Conservation (phyloP, 2,329 filamentous ascomycete species). For the Neoarthrinium moseri region DNA sequence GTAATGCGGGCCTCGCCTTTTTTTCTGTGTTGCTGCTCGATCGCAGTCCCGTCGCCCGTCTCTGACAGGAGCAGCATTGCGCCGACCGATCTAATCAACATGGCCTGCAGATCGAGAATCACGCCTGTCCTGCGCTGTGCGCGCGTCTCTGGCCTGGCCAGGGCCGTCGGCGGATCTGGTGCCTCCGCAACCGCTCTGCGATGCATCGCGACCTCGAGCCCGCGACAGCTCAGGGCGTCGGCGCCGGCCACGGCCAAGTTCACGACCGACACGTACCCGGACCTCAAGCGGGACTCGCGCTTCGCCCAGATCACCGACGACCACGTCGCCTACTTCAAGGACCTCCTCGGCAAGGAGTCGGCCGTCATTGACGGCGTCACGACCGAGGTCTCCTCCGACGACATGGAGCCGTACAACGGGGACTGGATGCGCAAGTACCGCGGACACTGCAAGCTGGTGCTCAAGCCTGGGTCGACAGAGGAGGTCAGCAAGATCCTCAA, state of each 20-base stretch:
- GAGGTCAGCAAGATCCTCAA: slow-evolving; percentile 88
- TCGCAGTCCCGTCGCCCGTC: neutral
- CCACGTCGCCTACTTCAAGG: slow-evolving; percentile 80
- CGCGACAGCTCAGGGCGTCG: slow-evolving; percentile 25
- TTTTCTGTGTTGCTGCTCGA: too few relatives aligned
- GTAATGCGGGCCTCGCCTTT: too few relatives aligned
- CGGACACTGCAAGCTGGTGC: slow-evolving; percentile 81
- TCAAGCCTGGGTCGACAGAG: slow-evolving; percentile 81
- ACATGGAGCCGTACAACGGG: slow-evolving; percentile 88
- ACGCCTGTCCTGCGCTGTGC: slow-evolving; percentile 24
- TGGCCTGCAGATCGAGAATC: slow-evolving; percentile 28
- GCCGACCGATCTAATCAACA: slow-evolving; percentile 5
- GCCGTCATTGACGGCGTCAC: slow-evolving; percentile 84
- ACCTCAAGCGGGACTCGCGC: slow-evolving; percentile 73
- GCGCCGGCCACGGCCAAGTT: slow-evolving; percentile 55
- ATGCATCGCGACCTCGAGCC: slow-evolving; percentile 24
- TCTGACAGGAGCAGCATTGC: neutral
- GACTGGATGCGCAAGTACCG: slow-evolving; percentile 99
- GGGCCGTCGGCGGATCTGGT: slow-evolving; percentile 9
- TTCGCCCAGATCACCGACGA: slow-evolving; percentile 73
- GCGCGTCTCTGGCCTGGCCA: slow-evolving; percentile 18
- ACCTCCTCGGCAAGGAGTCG: slow-evolving; percentile 74
- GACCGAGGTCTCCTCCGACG: slow-evolving; percentile 65
- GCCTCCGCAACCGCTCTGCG: slow-evolving; percentile 10
- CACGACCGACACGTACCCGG: slow-evolving; percentile 84